These are phyloP conservation scores for Populus alba DNA, from an alignment of 345 rosid species.

Conservation along the genomic window DNA sequence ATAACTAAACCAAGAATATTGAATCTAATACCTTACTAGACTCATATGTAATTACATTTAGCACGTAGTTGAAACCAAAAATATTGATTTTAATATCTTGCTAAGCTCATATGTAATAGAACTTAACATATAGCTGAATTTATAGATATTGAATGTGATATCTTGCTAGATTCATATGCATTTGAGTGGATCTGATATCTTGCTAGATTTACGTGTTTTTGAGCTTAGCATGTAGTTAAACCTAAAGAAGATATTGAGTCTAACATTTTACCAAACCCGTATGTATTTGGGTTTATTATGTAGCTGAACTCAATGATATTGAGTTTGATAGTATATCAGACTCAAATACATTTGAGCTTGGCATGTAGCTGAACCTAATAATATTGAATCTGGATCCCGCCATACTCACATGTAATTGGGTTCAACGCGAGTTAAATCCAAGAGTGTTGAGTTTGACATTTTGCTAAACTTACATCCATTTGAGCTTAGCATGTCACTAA, in stretches of 20 bases:
- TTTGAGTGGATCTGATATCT: too few relatives aligned
- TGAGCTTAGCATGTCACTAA: rapidly evolving
- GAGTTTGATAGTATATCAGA: rapidly evolving
- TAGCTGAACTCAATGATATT: too few relatives aligned
- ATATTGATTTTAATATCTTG: rapidly evolving
- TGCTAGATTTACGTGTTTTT: rapidly evolving
- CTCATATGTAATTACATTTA: too few relatives aligned
- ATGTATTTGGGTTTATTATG: rapidly evolving
- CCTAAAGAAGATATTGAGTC: rapidly evolving
- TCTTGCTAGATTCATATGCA: rapidly evolving
- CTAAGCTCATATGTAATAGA: rapidly evolving
- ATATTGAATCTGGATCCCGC: rapidly evolving
- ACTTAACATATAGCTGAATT: rapidly evolving
- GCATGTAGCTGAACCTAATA: rapidly evolving
- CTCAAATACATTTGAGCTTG: too few relatives aligned
- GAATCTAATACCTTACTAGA: too few relatives aligned
- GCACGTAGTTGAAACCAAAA: rapidly evolving
- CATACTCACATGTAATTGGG: too few relatives aligned
- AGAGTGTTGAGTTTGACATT: rapidly evolving
- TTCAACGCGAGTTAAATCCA: rapidly evolving
- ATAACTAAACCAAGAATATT: too few relatives aligned
- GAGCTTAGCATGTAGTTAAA: rapidly evolving
- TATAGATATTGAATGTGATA: rapidly evolving
- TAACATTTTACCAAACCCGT: rapidly evolving
- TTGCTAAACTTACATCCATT: rapidly evolving